Evolutionary conservation across 1,284 basidiomycete genomes (phyloP).

Genomic region (Taiwanofungus camphoratus): DNA sequence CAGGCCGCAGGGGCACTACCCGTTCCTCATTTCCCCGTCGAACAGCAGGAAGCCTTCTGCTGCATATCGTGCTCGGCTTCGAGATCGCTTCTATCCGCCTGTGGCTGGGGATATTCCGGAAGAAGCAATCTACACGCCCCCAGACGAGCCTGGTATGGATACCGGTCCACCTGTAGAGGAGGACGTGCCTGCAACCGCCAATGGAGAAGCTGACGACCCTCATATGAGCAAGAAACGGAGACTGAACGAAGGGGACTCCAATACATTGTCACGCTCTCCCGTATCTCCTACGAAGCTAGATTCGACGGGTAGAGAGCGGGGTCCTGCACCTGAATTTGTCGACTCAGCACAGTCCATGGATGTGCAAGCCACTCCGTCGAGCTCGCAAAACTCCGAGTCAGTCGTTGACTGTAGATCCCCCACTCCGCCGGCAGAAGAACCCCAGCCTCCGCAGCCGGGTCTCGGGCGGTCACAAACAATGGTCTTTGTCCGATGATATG

Average conservation of each 20-base stretch:
- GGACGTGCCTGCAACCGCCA: not conserved
- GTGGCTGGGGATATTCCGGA: constrained; percentile 16
- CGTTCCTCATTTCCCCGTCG: constrained; percentile 13
- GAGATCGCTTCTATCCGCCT: constrained; percentile 5
- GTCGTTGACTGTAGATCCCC: not conserved
- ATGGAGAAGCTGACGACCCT: not conserved
- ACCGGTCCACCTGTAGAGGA: constrained; percentile 13
- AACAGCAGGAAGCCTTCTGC: constrained; percentile 17
- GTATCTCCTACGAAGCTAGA: too few species aligned
- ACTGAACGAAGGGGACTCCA: not conserved
- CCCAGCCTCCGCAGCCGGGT: too few species aligned
- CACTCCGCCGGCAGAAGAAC: not conserved
- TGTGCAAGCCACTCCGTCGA: not conserved
- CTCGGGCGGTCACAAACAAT: not conserved
- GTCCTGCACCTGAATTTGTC: too few species aligned
- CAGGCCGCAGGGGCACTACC: constrained; percentile 21
- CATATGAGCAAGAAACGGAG: not conserved
- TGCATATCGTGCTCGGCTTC: constrained; percentile 16
- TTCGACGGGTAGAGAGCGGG: too few species aligned
- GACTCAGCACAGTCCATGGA: not conserved
- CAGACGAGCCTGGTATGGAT: constrained; percentile 22
- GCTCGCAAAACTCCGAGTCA: not conserved
- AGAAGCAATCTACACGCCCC: constrained; percentile 17
- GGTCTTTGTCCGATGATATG: not conserved
- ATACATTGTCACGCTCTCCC: not conserved